Evolutionary conservation across 805 yeast genomes (phyloP).

Genomic region (Saturnispora hagleri): DNA sequence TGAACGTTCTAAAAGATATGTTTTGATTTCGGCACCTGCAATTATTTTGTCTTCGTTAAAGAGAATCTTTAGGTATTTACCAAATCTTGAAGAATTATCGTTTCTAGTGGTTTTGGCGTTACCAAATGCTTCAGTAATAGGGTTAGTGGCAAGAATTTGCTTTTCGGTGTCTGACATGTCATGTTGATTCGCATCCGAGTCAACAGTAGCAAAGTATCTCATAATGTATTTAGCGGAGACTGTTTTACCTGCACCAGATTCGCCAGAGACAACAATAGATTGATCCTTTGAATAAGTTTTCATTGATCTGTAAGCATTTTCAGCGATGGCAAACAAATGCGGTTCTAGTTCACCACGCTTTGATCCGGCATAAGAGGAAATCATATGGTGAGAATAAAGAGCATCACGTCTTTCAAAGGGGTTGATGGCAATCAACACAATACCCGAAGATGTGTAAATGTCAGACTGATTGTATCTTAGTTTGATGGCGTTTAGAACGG

Average conservation of each 20-base stretch:
- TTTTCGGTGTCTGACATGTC: constrained; percentile 89
- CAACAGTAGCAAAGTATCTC: constrained; percentile 96
- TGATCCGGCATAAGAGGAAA: constrained; percentile 90
- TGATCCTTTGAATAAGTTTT: constrained; percentile 76
- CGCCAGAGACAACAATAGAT: constrained; percentile 95
- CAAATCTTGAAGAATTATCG: constrained; percentile 96
- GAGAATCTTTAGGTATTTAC: constrained; percentile 87
- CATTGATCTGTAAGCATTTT: constrained; percentile 95
- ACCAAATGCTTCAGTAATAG: constrained; percentile 97
- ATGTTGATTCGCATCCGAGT: constrained; percentile 35
- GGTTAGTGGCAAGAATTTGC: constrained; percentile 92
- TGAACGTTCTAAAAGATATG: constrained; percentile 87
- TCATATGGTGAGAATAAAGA: constrained; percentile 82
- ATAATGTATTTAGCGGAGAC: constrained; percentile 94
- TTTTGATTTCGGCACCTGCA: constrained; percentile 90
- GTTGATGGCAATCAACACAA: constrained; percentile 90
- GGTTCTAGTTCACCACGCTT: constrained; percentile 94
- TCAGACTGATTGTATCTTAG: constrained; percentile 82
- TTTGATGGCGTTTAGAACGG: constrained; percentile 88
- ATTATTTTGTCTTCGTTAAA: constrained; percentile 69
- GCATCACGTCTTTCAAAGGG: constrained; percentile 93
- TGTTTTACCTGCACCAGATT: constrained; percentile 98
- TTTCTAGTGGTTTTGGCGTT: constrained; percentile 96
- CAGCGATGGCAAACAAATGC: constrained; percentile 94
- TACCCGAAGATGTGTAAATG: constrained; percentile 94